Percentiles rank a stretch among this genome's conserved stretches.
Conservation (phyloP, 1,284 basidiomycete species). For the Phellinidium pouzarii region DNA sequence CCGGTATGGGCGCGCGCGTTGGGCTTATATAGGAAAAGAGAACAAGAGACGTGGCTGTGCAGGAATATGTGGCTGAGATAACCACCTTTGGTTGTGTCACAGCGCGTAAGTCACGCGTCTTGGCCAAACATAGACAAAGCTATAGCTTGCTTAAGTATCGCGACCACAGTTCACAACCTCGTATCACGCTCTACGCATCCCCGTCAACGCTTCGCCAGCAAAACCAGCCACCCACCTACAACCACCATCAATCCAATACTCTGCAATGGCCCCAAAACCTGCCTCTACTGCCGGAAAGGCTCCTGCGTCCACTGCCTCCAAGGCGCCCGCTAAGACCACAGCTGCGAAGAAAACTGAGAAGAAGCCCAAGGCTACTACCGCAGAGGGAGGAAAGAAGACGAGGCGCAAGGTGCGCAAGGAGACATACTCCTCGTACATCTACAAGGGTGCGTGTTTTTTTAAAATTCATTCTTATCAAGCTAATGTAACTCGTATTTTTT, state of each 20-base stretch:
- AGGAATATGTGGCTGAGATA: constrained; percentile 5
- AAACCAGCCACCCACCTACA: background rate
- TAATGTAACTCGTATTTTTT: background rate
- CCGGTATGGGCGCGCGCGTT: background rate
- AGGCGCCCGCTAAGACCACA: constrained; percentile 70
- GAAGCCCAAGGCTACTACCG: constrained; percentile 50
- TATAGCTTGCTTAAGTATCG: constrained; percentile 2
- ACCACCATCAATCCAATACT: background rate
- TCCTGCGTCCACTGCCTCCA: constrained; percentile 66
- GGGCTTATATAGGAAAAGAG: constrained; percentile 17
- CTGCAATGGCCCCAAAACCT: constrained; percentile 70
- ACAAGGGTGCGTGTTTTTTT: constrained; percentile 62
- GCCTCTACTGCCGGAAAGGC: constrained; percentile 79
- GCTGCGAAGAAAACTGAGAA: constrained; percentile 67
- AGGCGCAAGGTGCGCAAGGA: constrained; percentile 86
- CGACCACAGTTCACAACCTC: constrained; percentile 1
- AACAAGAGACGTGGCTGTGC: constrained; percentile 14
- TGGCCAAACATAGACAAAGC: constrained; percentile 21
- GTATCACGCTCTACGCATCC: constrained; percentile 14
- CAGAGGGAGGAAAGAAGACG: constrained; percentile 69
- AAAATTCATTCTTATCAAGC: background rate
- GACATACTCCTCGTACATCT: constrained; percentile 92
- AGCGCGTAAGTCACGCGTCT: constrained; percentile 17
- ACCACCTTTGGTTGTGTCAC: constrained; percentile 8
- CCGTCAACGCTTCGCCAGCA: constrained; percentile 11